Base-by-base conservation (phyloP, 331 rosid genomes). In the Malus hybrid region DNA sequence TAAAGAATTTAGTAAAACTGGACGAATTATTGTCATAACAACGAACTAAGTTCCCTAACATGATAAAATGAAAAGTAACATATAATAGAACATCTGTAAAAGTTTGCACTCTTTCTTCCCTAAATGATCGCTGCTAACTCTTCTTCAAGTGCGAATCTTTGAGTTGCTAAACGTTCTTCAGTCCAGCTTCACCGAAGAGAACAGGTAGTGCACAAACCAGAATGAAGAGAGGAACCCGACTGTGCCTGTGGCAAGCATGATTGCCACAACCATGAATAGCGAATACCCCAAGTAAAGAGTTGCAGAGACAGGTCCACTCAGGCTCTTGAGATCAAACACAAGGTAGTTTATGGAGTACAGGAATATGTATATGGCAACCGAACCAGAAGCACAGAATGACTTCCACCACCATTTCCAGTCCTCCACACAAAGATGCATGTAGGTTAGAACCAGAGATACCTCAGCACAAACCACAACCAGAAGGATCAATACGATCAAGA, bases 321-420 rank as follows among this genome's bases (percentile, higher is more conserved):
- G 80, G 84, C 90, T 93, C 90, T 91, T 91, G 29, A 91, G 94
- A 73, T 93, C 97, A 27, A 93, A 93, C 12, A 93, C 85, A 7
- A 93, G 94, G 83, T 93, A 93, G 89, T 93, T 93, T 64, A 93
- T 24, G 69, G 98, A 91, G 85, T 93, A 93, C 84, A 93, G 79
- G 79, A 93, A 93, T 73, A 91, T 89, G 93, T 93, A 93, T 42
- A 93, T 83, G 82, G 98, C 96, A 63, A 93, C 98, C 0, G 97
- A 93, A 72, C 97, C 98, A 10, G 98, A 93, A 44, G 98, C 98
- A 32, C 88, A 91, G 90, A 93, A 93, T 14, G 98, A 91, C 82
- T 93, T 93, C 98, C 97, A 93, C 98, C 97, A 93, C 98, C 98
- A 93, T 83, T 82, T 86, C 97, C 97, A 93, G 65, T 93, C 98